Base-by-base conservation (phyloP, 129 eudicot genomes). In the Rutidosis leptorrhynchoides region DNA sequence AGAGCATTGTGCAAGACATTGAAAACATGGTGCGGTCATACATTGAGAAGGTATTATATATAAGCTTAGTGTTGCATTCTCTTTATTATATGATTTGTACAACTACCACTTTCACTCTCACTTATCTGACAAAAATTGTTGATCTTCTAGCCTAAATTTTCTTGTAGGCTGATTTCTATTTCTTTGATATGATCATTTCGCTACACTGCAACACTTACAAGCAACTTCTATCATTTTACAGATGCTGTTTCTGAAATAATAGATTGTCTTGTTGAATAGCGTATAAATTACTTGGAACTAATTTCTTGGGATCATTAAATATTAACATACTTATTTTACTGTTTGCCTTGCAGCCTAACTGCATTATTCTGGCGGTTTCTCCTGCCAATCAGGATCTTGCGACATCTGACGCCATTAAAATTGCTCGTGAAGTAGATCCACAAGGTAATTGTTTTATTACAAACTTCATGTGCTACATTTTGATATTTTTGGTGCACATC, bases 341-440 rank as follows among this genome's bases (percentile, higher is more conserved):
- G 42, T 37, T 57, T 57, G 60, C 49, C 57, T 53, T 84, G 96
- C 99, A 94, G 97, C 97, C 99, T 49, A 94, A 94, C 79, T 94
- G 97, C 84, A 94, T 94, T 19, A 94, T 94, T 77, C 67, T 94
- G 65, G 99, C 99, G 24, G 84, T 93, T 74, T 93, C 96, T 72
- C 96, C 98, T 64, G 98, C 98, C 68, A 93, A 93, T 67, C 98
- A 94, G 77, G 99, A 94, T 83, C 96, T 89, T 64, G 99, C 97
- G 35, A 94, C 99, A 7, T 94, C 99, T 2, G 99, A 94, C 79
- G 97, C 99, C 28, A 94, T 94, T 43, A 94, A 94, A 80, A 84
- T 93, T 67, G 82, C 99, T 60, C 96, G 99, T 77, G 99, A 93
- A 78, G 95, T 93, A 51, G 99, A 93, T 77, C 98, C 98, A 15